Conservation (phyloP, 441 rosid species). For the Adansonia rubrostipa region DNA sequence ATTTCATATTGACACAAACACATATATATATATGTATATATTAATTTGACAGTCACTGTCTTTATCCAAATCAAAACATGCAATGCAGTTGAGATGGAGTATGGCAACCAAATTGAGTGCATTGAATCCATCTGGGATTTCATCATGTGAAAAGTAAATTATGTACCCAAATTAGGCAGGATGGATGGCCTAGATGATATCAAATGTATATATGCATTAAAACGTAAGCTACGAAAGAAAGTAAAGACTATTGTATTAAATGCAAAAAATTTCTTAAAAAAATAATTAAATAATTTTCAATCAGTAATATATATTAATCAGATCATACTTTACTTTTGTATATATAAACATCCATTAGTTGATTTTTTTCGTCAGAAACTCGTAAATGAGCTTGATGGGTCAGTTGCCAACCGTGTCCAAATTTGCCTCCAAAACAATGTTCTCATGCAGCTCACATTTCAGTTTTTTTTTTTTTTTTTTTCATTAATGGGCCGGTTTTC, state of each 20-base stretch:
- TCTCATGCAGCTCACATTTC: constrained; percentile 1
- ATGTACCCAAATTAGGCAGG: background rate
- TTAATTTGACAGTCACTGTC: too few species aligned
- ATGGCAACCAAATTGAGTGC: background rate
- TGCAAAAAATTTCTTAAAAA: too few species aligned
- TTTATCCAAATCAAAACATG: background rate
- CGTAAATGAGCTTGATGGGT: background rate
- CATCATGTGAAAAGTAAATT: background rate
- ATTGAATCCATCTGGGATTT: background rate
- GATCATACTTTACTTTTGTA: too few species aligned
- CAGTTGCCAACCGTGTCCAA: constrained; percentile 4
- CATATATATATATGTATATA: background rate
- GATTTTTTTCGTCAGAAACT: too few species aligned
- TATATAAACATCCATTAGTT: too few species aligned
- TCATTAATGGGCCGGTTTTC: constrained; percentile 12
- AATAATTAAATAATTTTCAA: too few species aligned
- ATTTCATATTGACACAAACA: background rate
- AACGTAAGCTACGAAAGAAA: too few species aligned
- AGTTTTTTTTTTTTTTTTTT: too few species aligned
- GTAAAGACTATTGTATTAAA: too few species aligned
- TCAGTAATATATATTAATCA: too few species aligned
- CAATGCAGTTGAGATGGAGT: background rate
- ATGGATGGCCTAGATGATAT: background rate
- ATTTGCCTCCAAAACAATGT: constrained; percentile 18
- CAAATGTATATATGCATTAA: too few species aligned